Base-by-base conservation (phyloP, 2,329 filamentous ascomycete species). In the Penicillium occitanis region DNA sequence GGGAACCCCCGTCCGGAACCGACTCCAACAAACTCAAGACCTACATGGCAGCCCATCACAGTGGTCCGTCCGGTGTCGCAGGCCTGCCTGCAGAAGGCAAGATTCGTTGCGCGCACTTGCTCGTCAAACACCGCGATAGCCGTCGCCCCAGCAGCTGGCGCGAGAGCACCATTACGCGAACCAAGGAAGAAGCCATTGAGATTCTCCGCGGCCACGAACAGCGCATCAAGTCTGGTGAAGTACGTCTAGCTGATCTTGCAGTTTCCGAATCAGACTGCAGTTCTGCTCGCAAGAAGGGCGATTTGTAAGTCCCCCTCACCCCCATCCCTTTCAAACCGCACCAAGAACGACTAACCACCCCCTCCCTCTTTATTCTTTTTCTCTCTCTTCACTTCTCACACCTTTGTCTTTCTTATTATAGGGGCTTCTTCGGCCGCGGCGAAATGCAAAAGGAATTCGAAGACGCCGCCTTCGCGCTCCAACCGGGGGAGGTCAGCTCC, bases 381-480 rank as follows among this genome's bases (percentile, higher is more conserved):
- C 28, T 40, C 35, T 25, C 19, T 8, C 17, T 17, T 17, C 11
- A 59, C 22, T 25, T 58, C 35, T 59, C 28, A 30, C 11, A 14
- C 19, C 19, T 35, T 57, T 30, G 1, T 14, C 35, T 37, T 53
- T 40, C 64, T 51, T 37, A 6, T 61, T 61, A 19, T 48, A 90
- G 87, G 69, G 95, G 95, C 22, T 97, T 93, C 80, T 99, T 99
- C 78, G 93, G 92, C 65, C 89, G 86, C 73, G 92, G 93, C 33
- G 94, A 98, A 74, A 99, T 99, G 95, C 95, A 99, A 78, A 94
- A 93, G 83, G 94, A 97, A 80, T 99, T 99, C 75, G 95, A 99
- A 81, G 92, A 97, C 65, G 93, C 93, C 4, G 91, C 95, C 1
- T 99, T 99, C 81, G 89, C 86, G n/a, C 84, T 99, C 64, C 86